phyloP scores from a whole-genome alignment of 208 protist genomes.

The Blastocrithidia nonstop region DNA sequence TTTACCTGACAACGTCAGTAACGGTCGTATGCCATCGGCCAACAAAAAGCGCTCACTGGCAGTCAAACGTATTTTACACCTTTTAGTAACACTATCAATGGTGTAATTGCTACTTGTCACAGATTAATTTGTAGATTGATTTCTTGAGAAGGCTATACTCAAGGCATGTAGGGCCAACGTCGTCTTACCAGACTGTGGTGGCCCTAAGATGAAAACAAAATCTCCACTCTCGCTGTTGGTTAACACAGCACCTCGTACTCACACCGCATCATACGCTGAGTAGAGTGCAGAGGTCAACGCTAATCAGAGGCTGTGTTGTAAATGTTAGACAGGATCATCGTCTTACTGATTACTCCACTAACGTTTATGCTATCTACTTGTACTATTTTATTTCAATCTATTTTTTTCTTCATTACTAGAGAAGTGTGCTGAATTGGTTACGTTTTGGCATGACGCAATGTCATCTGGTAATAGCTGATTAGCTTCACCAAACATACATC shows the following conservation, averaged over 20 bases:
- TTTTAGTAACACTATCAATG: too few species aligned
- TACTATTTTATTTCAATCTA: background rate
- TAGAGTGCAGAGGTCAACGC: conserved; percentile 20
- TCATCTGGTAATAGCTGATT: conserved; percentile 4
- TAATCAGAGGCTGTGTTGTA: conserved; percentile 17
- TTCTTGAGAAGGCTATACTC: conserved; percentile 5
- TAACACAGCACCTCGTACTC: conserved; percentile 43
- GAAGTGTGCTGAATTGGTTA: background rate
- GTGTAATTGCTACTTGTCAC: too few species aligned
- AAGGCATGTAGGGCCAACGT: conserved; percentile 66
- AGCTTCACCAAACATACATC: conserved; percentile 48
- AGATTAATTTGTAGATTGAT: too few species aligned
- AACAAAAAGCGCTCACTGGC: conserved; percentile 41
- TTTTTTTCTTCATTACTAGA: background rate
- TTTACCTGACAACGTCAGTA: conserved; percentile 4
- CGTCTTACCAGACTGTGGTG: conserved; percentile 43
- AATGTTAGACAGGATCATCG: conserved; percentile 6
- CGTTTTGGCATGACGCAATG: background rate
- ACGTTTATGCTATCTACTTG: background rate
- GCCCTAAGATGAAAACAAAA: conserved; percentile 31
- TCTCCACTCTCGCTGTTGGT: conserved; percentile 15
- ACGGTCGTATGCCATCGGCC: conserved; percentile 9
- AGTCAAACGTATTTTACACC: conserved; percentile 22
- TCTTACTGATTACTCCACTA: background rate
- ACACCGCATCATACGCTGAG: conserved; percentile 19